A percentile compares a stretch with the other conserved stretches of the same genome.
Conservation (phyloP, 2,329 filamentous ascomycete genomes). For the Arthrobotrys megalospora region DNA sequence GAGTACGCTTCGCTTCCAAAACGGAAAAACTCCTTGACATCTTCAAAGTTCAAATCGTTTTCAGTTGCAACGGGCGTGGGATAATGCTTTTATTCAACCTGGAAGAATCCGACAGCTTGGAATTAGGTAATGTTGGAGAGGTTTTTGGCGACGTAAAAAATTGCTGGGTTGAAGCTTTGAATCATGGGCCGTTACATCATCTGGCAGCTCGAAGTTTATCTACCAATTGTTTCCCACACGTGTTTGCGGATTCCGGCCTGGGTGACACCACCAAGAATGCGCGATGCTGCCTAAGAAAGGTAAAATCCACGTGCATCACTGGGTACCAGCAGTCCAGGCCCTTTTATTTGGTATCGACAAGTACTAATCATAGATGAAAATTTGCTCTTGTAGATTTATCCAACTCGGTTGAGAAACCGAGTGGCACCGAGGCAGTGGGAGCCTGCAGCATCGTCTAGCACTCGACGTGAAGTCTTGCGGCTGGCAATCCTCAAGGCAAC, state of each 20-base stretch:
- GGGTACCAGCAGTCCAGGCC: slow-evolving; percentile 14
- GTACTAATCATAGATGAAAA: slow-evolving; percentile 21
- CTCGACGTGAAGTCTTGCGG: neutral
- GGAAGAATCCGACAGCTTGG: slow-evolving; percentile 31
- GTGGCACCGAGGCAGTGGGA: slow-evolving; percentile 26
- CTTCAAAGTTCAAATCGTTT: slow-evolving; percentile 9
- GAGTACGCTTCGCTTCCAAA: slow-evolving; percentile 17
- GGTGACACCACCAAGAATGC: slow-evolving; percentile 10
- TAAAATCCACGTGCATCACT: slow-evolving; percentile 37
- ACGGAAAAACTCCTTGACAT: slow-evolving; percentile 8
- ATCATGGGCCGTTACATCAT: slow-evolving; percentile 44
- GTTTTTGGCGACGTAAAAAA: neutral
- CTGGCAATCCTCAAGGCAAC: slow-evolving; percentile 17
- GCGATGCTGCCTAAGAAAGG: slow-evolving; percentile 40
- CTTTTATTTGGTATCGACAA: slow-evolving; percentile 29
- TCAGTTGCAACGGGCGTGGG: slow-evolving; percentile 20
- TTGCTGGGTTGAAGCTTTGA: slow-evolving; percentile 20
- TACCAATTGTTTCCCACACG: slow-evolving; percentile 55
- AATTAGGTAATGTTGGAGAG: slow-evolving; percentile 53
- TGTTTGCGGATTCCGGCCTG: slow-evolving; percentile 18
- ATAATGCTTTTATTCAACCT: slow-evolving; percentile 26
- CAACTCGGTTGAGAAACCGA: slow-evolving; percentile 10
- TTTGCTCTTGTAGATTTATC: slow-evolving; percentile 30
- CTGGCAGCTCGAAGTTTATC: slow-evolving; percentile 37
- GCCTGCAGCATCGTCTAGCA: slow-evolving; percentile 13